Base-by-base conservation (phyloP, 441 rosid species). In the Viola pubescens region DNA sequence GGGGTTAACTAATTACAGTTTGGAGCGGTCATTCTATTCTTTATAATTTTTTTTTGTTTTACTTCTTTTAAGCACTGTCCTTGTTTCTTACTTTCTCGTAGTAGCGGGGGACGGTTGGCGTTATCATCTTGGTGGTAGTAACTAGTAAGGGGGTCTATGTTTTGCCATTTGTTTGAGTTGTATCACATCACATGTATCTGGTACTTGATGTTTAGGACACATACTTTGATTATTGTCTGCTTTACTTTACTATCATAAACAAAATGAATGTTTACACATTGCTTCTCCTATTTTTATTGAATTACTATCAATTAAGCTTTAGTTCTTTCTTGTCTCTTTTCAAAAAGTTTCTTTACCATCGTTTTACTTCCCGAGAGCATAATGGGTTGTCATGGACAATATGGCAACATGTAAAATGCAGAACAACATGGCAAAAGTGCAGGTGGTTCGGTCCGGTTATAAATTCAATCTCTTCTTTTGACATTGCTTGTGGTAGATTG, bases 11-110 rank as follows among this genome's bases (percentile, higher is more conserved):
- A 48, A 34, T 48, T 37, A 46, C 49, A 61, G 66, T 39, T 56
- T 8, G 46, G 68, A 47, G 56, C 60, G 34, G 53, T 49, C 56
- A 37, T 62, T 70, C 54, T 19, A 76, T 76, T 70, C 67, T 58
- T 76, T 64, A 57, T 58, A 50, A 47, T 1, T 26, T 26, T 19
- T 19, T 26, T 26, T 26, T 26, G 34, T 52, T 9, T 48, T 54
- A 60, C 43, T 67, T 54, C 46, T 50, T 40, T 48, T 48, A 9
- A 41, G 37, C 56, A 48, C 56, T 59, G 44, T 56, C 52, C 37
- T 58, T 56, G 52, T 68, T 64, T 63, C 70, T 59, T 62, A 60
- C 66, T 64, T 74, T 61, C 65, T 58, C 70, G 41, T n/a, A 34
- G 48, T 55, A 66, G 46, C 58, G 64, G 61, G 60, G 55, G 64